Conservation (phyloP, 139 green algal species). For the Asterochloris sp. region DNA sequence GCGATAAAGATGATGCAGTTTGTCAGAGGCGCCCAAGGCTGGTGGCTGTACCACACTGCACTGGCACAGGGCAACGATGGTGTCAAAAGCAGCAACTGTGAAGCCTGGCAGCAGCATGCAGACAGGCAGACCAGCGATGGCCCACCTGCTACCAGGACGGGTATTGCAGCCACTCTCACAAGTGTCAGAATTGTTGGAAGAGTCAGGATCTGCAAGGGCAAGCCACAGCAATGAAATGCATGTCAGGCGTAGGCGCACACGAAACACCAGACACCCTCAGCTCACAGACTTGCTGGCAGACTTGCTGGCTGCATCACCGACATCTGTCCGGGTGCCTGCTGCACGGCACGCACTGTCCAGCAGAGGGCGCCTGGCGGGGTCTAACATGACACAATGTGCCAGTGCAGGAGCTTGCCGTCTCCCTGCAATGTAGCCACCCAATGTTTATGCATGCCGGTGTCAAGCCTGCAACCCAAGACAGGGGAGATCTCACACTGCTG, state of each 20-base stretch:
- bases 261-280: background rate
- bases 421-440: too few species aligned
- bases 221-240: background rate
- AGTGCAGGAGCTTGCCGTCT: too few species aligned
- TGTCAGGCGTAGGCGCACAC: background rate
- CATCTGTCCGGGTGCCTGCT: background rate
- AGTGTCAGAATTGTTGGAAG: conserved; percentile 89
- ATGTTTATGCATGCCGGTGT: too few species aligned
- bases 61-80: background rate
- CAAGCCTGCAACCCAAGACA: too few species aligned
- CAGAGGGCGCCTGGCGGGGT: background rate
- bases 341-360: background rate
- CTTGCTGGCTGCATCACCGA: background rate
- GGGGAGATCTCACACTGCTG: too few species aligned
- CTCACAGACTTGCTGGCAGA: background rate
- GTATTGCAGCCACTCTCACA: conserved; percentile 73
- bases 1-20: conserved; percentile 72
- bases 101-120: background rate
- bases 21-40: conserved; percentile 17
- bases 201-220: conserved; percentile 60
- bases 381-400: too few species aligned
- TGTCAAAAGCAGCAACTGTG: background rate
- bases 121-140: background rate
- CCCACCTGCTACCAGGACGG: conserved; percentile 55
- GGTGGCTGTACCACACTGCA: conserved; percentile 22